Evolutionary conservation across 805 yeast species (phyloP).

Genomic region (Suhomyces kilbournensis): DNA sequence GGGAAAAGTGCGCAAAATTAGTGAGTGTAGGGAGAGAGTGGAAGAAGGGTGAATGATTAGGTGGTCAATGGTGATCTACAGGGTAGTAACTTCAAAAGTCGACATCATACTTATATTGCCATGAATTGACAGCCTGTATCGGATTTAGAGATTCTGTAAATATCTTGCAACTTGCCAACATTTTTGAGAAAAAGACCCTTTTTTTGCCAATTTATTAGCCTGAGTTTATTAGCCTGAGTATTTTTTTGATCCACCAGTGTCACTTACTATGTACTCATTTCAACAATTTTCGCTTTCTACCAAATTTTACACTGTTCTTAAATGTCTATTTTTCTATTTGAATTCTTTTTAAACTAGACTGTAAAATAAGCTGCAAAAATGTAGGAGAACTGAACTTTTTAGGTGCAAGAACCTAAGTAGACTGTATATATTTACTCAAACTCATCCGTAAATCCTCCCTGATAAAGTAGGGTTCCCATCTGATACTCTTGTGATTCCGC

Average conservation of each 20-base stretch:
- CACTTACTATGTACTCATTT: no score
- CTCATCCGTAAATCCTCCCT: conserved; percentile 10
- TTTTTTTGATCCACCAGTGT: no score
- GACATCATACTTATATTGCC: not conserved
- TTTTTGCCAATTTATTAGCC: not conserved
- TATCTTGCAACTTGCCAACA: not conserved
- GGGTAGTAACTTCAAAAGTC: not conserved
- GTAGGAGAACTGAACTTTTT: not conserved
- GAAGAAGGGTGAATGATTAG: not conserved
- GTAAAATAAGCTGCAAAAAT: not conserved
- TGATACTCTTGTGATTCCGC: conserved; percentile 9
- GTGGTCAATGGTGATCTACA: not conserved
- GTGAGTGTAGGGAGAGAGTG: not conserved
- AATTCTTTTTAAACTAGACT: not conserved
- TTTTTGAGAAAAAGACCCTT: not conserved
- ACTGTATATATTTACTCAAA: not conserved
- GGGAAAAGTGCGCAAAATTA: not conserved
- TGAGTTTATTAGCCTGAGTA: no score
- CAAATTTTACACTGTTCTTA: no score
- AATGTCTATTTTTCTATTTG: not conserved
- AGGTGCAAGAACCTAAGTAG: not conserved
- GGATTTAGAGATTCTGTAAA: not conserved
- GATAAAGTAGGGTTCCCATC: conserved; percentile 7
- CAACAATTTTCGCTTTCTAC: no score
- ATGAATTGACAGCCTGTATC: not conserved